A percentile compares a stretch with the other conserved stretches of the same genome.
phyloP scores from a whole-genome alignment of 2,329 filamentous ascomycete species.

The Aspergillus aculeatinus region DNA sequence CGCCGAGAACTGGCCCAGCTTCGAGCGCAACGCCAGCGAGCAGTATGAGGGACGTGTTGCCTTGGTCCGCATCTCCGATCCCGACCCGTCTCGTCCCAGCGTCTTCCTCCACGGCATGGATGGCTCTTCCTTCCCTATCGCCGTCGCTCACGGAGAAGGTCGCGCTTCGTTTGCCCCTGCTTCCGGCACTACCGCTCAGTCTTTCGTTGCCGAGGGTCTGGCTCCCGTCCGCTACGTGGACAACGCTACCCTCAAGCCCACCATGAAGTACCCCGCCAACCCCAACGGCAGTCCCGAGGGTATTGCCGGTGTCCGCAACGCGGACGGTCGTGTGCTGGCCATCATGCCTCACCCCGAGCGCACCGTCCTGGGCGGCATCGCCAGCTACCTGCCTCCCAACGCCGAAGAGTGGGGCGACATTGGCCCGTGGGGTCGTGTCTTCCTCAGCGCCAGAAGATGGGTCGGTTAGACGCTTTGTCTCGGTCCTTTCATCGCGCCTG shows the following conservation, averaged over 20 bases:
- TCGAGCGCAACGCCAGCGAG: conserved; percentile 78
- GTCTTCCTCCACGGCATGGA: conserved; percentile 91
- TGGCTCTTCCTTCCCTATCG: conserved; percentile 78
- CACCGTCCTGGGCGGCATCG: conserved; percentile 77
- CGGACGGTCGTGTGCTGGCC: conserved; percentile 76
- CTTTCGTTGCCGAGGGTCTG: conserved; percentile 64
- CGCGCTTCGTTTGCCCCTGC: conserved; percentile 68
- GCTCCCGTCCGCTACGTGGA: conserved; percentile 82
- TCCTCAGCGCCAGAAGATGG: conserved; percentile 85
- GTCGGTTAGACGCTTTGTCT: conserved; percentile 57
- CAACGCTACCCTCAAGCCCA: conserved; percentile 68
- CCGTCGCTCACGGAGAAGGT: conserved; percentile 88
- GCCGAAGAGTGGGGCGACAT: conserved; percentile 71
- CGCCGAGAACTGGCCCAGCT: conserved; percentile 77
- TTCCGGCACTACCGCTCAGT: conserved; percentile 43
- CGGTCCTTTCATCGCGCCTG: not conserved
- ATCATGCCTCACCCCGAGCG: conserved; percentile 94
- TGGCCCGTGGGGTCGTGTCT: conserved; percentile 82
- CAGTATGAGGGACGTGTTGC: conserved; percentile 87
- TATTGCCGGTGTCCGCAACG: conserved; percentile 75
- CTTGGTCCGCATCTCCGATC: conserved; percentile 77
- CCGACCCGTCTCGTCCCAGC: conserved; percentile 56
- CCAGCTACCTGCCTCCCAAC: conserved; percentile 70
- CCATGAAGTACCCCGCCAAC: conserved; percentile 84
- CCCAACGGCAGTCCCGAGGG: conserved; percentile 81